These are phyloP conservation scores for Helicocarpus griseus DNA, from an alignment of 2,329 filamentous ascomycete species.

Conservation along the genomic window DNA sequence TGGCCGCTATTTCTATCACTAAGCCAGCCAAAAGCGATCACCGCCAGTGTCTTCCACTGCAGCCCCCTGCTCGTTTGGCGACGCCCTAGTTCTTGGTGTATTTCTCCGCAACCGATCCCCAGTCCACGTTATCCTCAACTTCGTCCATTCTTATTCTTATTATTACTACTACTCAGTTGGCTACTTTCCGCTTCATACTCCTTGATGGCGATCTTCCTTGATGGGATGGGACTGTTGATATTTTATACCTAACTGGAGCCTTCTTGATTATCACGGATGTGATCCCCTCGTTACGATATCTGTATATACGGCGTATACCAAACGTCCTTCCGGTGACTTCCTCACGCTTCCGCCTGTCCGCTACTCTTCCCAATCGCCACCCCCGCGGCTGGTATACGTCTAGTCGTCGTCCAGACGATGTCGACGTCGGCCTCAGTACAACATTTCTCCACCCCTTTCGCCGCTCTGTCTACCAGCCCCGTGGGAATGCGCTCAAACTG, in stretches of 20 bases:
- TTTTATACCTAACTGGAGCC: neutral
- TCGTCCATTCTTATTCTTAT: neutral
- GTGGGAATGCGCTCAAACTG: constrained; percentile 14
- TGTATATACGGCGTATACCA: neutral
- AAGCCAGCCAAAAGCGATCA: neutral
- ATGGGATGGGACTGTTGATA: neutral
- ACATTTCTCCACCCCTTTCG: constrained; percentile 20
- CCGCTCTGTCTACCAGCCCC: constrained; percentile 19
- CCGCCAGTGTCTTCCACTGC: neutral
- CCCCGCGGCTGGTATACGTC: neutral
- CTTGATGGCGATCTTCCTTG: neutral
- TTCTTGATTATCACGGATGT: neutral
- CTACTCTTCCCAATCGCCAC: neutral
- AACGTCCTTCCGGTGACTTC: neutral
- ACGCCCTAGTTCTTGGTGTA: constrained; percentile 2
- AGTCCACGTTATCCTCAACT: neutral
- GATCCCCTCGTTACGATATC: neutral
- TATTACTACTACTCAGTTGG: too few relatives aligned
- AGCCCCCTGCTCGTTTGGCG: constrained; percentile 1
- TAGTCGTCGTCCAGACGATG: constrained; percentile 17
- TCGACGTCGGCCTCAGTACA: constrained; percentile 22
- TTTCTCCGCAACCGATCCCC: constrained; percentile 5
- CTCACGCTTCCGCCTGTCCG: neutral
- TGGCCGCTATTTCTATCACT: neutral
- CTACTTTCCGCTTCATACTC: neutral